A percentile compares a stretch with the other conserved stretches of the same genome.
These are phyloP conservation scores for Cochlearia excelsa DNA, from an alignment of 345 rosid species.

Conservation along the genomic window DNA sequence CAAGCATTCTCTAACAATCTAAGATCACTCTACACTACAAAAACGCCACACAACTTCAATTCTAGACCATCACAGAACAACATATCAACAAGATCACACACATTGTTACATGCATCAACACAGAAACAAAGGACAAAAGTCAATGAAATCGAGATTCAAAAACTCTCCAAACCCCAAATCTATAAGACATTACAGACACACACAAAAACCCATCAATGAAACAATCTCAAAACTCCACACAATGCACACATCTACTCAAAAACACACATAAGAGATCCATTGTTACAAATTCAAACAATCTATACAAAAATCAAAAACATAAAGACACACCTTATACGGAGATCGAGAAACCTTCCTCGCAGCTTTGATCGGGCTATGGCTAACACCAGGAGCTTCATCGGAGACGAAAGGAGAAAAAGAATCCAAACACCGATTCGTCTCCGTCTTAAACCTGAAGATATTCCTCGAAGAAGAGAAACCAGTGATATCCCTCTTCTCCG, in stretches of 20 bases:
- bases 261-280: not conserved
- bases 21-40: constrained; percentile 6
- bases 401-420: constrained; percentile 63
- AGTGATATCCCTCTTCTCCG: constrained; percentile 56
- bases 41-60: constrained; percentile 6
- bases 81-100: constrained; percentile 20
- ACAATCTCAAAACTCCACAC: not conserved
- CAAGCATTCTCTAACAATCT: constrained; percentile 11
- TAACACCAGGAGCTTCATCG: constrained; percentile 62
- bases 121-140: not conserved
- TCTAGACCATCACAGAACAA: constrained; percentile 19
- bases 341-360: constrained; percentile 86
- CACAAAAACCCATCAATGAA: constrained; percentile 12
- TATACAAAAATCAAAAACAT: not conserved
- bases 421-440: constrained; percentile 64
- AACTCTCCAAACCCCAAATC: constrained; percentile 11
- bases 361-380: constrained; percentile 66
- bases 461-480: constrained; percentile 47
- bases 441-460: constrained; percentile 81
- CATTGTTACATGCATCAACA: not conserved
- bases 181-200: constrained; percentile 22
- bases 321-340: constrained; percentile 70
- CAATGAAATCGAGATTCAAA: not conserved
- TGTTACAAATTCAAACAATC: constrained; percentile 17
- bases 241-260: not conserved